Conservation (phyloP, 164 flowering plant species). For the Aristolochia californica region DNA sequence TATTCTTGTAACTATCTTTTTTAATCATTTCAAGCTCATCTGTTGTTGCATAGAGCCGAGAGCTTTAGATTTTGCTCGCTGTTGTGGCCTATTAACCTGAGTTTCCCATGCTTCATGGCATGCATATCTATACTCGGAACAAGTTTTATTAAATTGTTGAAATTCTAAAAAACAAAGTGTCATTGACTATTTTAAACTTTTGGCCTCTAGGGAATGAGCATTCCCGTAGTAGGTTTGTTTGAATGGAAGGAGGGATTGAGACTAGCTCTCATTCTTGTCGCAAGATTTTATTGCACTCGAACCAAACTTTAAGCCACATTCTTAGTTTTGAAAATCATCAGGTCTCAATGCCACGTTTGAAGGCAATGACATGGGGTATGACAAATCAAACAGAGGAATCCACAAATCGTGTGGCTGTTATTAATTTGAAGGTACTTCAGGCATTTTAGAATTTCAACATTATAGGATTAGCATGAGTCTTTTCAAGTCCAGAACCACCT, state of each 20-base stretch:
- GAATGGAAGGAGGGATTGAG: background rate
- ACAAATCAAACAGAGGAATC: slow-evolving; percentile 27
- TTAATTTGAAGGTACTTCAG: slow-evolving; percentile 42
- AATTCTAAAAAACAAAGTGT: no score
- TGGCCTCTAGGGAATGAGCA: no score
- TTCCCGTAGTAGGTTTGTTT: background rate
- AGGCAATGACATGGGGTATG: slow-evolving; percentile 61
- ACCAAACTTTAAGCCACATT: background rate
- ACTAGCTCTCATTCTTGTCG: background rate
- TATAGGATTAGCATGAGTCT: background rate
- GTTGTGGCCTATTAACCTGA: no score
- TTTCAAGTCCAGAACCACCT: background rate
- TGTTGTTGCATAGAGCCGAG: background rate
- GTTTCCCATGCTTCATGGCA: no score
- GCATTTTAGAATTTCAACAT: background rate
- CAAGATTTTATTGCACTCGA: background rate
- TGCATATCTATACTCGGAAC: no score
- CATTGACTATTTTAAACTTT: no score
- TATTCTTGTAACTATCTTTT: background rate
- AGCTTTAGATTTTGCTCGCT: background rate
- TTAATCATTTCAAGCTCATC: background rate
- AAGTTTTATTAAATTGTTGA: no score
- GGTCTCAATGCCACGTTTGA: slow-evolving; percentile 39
- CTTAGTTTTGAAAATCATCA: slow-evolving; percentile 10
- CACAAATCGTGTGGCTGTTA: slow-evolving; percentile 33